Base-by-base conservation (phyloP, 768 basidiomycete genomes). In the Lentinula aciculospora region DNA sequence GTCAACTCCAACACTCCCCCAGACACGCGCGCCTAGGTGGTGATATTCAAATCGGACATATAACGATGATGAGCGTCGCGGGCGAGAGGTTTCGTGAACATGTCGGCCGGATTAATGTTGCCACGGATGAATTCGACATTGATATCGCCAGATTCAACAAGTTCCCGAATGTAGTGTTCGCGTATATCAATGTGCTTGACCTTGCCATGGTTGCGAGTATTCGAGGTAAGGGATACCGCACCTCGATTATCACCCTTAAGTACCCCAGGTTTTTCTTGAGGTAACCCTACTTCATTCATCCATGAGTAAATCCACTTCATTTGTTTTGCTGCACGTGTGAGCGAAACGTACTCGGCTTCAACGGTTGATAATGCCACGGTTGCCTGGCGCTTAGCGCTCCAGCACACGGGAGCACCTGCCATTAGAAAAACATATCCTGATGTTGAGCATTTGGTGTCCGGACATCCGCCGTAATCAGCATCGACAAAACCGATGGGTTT, bases 311-410 rank as follows among this genome's bases (percentile, higher is more conserved):
- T 34, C 39, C 44, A 56, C 13, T 45, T 23, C n/a, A 28, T 8
- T 6, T 31, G 28, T 10, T 45, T 9, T 42, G 39, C 39, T 9
- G 39, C 4, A 15, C 6, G 6, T 6, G 39, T 21, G 17, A 42
- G 19, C 1, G 39, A 42, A 9, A 42, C 39, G 17, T 42, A 42
- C 15, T 42, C 39, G 15, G 31, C 37, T 36, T 32, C 29, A 29
- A 39, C n/a, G 15, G 51, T 39, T 5, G 29, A 53, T 13, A 53
- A 34, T 37, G 51, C 28, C 23, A 34, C 55, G 50, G 25, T 31
- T 4, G 17, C 29, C 34, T 70, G 68, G 28, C 60, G 59, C 49
- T 60, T 62, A 19, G 64, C 63, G n/a, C 39, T 59, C 68, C 69
- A 69, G 27, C 59, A 60, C 17, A 68, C 63, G 1, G 61, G 29